phyloP scores from a whole-genome alignment of 306 rosid genomes.

The Sicyos baderoa region DNA sequence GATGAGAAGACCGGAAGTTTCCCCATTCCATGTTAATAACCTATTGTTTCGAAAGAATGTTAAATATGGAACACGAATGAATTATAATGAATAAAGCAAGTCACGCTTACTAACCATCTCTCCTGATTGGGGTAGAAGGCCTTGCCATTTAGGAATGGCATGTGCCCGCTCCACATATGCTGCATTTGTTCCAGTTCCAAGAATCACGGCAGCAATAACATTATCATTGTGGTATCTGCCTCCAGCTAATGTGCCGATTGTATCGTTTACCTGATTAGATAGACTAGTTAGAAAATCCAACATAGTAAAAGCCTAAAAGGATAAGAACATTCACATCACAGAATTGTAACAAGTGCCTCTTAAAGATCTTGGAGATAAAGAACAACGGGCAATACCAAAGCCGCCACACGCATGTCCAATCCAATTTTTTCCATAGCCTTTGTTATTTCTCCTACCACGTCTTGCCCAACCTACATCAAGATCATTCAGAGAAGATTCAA shows the following conservation, averaged over 20 bases:
- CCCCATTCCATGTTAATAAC: constrained; percentile 99
- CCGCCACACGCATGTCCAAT: constrained; percentile 83
- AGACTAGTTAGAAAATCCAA: constrained; percentile 27
- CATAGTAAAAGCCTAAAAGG: not conserved
- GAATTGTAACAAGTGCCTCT: not conserved
- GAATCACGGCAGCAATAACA: constrained; percentile 83
- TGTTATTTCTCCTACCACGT: constrained; percentile 71
- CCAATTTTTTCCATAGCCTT: constrained; percentile 69
- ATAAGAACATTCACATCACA: constrained; percentile 7
- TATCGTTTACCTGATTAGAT: constrained; percentile 74
- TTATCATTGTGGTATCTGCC: constrained; percentile 63
- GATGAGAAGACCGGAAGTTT: constrained; percentile 75
- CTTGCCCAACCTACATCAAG: constrained; percentile 73
- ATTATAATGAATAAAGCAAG: not conserved
- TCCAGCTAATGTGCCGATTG: constrained; percentile 89
- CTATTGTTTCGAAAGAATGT: constrained; percentile 29
- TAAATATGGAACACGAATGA: not conserved
- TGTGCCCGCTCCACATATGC: constrained; percentile 80
- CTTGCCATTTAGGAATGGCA: constrained; percentile 95
- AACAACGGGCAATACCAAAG: constrained; percentile 50
- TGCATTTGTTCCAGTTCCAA: constrained; percentile 98
- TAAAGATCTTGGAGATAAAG: constrained; percentile 9
- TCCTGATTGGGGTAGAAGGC: constrained; percentile 74
- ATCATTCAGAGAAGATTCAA: constrained; percentile 16
- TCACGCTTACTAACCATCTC: constrained; percentile 55